Percentiles rank a stretch among this genome's conserved stretches.
Evolutionary conservation across 1,284 basidiomycete species (phyloP).

Genomic region (Tremellales sp.): DNA sequence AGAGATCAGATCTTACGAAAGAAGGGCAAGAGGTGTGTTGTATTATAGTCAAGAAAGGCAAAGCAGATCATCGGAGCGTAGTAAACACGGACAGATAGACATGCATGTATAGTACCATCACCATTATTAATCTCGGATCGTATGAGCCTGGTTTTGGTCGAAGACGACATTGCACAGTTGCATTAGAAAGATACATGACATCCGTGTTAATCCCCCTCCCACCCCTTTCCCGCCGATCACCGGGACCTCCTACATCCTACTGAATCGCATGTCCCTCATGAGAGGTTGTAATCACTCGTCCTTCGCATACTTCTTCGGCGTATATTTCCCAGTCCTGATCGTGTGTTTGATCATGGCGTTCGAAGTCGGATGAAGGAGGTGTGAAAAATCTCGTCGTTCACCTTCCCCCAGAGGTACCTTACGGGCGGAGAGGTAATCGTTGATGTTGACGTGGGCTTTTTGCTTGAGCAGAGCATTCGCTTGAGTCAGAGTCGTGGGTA

Average conservation of each 20-base stretch:
- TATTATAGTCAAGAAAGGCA: constrained; percentile 10
- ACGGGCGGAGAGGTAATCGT: constrained; percentile 34
- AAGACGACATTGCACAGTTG: background rate
- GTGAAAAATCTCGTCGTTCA: constrained; percentile 9
- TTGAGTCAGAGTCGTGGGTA: constrained; percentile 30
- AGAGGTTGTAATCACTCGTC: constrained; percentile 39
- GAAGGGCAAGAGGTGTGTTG: constrained; percentile 19
- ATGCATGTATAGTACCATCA: no score
- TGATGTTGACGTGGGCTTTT: constrained; percentile 37
- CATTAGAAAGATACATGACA: background rate
- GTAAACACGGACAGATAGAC: background rate
- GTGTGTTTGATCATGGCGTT: constrained; percentile 9
- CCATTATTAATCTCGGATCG: no score
- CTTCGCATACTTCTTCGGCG: constrained; percentile 21
- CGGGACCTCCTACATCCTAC: no score
- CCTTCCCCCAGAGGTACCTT: background rate
- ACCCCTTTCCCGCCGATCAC: no score
- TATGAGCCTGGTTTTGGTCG: no score
- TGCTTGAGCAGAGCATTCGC: constrained; percentile 29
- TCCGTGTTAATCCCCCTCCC: background rate
- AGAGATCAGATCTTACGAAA: constrained; percentile 2
- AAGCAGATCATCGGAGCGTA: background rate
- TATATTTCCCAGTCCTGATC: constrained; percentile 9
- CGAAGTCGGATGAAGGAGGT: constrained; percentile 23
- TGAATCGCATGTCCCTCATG: constrained; percentile 28